Evolutionary conservation across 352 stramenopile genomes (phyloP), one percentile per base, ranked within the genome.

Genomic region (Phytopythium sindhum): DNA sequence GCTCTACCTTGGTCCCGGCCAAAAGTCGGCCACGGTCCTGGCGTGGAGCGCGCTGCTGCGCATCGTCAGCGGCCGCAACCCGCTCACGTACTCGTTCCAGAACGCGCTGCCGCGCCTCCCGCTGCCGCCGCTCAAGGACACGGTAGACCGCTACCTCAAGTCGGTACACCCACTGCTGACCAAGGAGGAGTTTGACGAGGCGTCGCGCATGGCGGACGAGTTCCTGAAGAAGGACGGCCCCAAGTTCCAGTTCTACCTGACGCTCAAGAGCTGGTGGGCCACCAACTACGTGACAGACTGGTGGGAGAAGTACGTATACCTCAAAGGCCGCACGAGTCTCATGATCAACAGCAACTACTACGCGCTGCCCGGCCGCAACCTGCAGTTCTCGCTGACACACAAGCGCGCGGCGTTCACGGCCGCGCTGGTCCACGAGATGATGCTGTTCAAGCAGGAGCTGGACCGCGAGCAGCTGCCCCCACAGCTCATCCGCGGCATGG

Each of bases 321-420:
- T 96, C 29, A 91, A 91, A 60, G 86, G 86, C 65, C 86, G 90
- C 61, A 91, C 80, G 52, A 93, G 89, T 29, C 77, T 97, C 64
- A 91, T 92, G 78, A 95, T 97, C 70, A 97, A 97, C 74, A 94
- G 81, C 73, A 97, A 97, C 72, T 97, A 97, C 78, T 97, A 97
- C 63, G 88, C 85, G 9, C 76, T 97, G 24, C 86, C 81, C 10
- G 72, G 75, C 24, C 55, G 75, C 23, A 90, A 91, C 60, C 57
- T 91, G 5, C 62, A 89, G 26, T 89, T 87, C 58, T 74, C 77
- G 57, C 72, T 81, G 0, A 85, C 87, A 7, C 77, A 74, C 23
- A 89, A 91, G 53, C 86, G 79, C 17, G 50, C 77, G 8, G 84
- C 89, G 1, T 65, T 90, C 54, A 82, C 89, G 3, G 89, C 89